A percentile compares a stretch with the other conserved stretches of the same genome.
These are phyloP conservation scores for Boletellus sp. DNA, from an alignment of 768 basidiomycete genomes.

Conservation along the genomic window DNA sequence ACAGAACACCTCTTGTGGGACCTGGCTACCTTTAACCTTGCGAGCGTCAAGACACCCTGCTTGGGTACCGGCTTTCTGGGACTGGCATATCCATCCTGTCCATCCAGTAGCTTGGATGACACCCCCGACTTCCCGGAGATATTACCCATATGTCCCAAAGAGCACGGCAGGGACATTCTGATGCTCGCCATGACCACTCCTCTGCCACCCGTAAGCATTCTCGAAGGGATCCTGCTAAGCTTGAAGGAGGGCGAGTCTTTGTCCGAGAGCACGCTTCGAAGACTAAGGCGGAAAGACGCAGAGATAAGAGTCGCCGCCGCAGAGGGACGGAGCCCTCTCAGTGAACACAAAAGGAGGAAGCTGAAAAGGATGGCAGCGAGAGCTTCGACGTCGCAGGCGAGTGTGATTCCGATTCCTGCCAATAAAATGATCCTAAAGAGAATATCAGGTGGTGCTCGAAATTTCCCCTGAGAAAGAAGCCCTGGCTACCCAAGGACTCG, in stretches of 20 bases:
- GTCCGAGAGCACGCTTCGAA: slow-evolving; percentile 25
- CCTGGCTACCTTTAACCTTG: slow-evolving; percentile 24
- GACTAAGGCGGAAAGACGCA: slow-evolving; percentile 22
- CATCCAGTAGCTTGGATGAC: slow-evolving; percentile 10
- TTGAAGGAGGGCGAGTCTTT: slow-evolving; percentile 22
- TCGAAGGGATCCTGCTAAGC: slow-evolving; percentile 19
- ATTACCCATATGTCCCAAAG: slow-evolving; percentile 15
- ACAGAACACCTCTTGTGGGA: slow-evolving; percentile 17
- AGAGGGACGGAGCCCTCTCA: slow-evolving; percentile 21
- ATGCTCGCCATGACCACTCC: slow-evolving; percentile 17
- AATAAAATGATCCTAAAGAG: background rate
- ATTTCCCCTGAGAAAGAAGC: background rate
- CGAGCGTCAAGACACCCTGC: slow-evolving; percentile 18
- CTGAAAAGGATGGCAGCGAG: slow-evolving; percentile 11
- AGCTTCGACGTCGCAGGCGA: slow-evolving; percentile 7
- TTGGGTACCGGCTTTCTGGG: slow-evolving; percentile 25
- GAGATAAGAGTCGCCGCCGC: slow-evolving; percentile 19
- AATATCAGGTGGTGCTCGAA: background rate
- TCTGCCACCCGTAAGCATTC: slow-evolving; percentile 18
- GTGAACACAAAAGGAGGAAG: slow-evolving; percentile 21
- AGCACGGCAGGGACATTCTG: slow-evolving; percentile 8
- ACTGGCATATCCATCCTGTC: slow-evolving; percentile 7
- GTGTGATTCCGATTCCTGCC: background rate
- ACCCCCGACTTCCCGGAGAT: slow-evolving; percentile 16
- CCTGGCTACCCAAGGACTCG: background rate